Percentiles rank a stretch among this genome's conserved stretches.
phyloP scores from a whole-genome alignment of 2,329 filamentous ascomycete species.

The Xylariaceae sp. region DNA sequence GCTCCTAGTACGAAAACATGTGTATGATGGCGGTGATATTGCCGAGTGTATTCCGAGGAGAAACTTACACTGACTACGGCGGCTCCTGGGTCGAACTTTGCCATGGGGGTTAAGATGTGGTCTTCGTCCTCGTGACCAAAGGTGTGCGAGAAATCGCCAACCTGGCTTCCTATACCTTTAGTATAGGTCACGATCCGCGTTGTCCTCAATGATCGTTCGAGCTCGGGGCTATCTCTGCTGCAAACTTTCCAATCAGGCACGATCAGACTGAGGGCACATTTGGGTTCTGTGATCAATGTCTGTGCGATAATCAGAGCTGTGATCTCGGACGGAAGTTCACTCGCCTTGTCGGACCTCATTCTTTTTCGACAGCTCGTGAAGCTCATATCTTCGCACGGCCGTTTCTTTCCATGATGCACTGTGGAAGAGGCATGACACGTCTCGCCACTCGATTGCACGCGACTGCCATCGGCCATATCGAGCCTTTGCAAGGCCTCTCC shows the following conservation, averaged over 20 bases:
- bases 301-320: constrained; percentile 12
- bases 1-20: constrained; percentile 23
- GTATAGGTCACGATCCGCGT: constrained; percentile 24
- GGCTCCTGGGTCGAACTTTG: constrained; percentile 11
- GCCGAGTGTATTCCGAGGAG: constrained; percentile 12
- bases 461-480: neutral
- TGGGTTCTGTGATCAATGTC: neutral
- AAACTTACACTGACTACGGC: constrained; percentile 12
- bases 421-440: neutral
- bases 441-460: neutral
- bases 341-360: too few species aligned
- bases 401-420: neutral
- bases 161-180: constrained; percentile 1
- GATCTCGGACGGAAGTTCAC: constrained; percentile 6
- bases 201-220: constrained; percentile 2
- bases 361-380: too few species aligned
- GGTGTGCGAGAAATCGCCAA: constrained; percentile 14
- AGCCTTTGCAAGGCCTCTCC: neutral
- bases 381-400: neutral
- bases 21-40: constrained; percentile 18
- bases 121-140: constrained; percentile 16
- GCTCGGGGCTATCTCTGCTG: constrained; percentile 1
- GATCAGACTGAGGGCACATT: constrained; percentile 23
- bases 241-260: constrained; percentile 27
- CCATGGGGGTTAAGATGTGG: constrained; percentile 23